Evolutionary conservation across 2,329 filamentous ascomycete species (phyloP).

Genomic region (Didymella pinodella): DNA sequence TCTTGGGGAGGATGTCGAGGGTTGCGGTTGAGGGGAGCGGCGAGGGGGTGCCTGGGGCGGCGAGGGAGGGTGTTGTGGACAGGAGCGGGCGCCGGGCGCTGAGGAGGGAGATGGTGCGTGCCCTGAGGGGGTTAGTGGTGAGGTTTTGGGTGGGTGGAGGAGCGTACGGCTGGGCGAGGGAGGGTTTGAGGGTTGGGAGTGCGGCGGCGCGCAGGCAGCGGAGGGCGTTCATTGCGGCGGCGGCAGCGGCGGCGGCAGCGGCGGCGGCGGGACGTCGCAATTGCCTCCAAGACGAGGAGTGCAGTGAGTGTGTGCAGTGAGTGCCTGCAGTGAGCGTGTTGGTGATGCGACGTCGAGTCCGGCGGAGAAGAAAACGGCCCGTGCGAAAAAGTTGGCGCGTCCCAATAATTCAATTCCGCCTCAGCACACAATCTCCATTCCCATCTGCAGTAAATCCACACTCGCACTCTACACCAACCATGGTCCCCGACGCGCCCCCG

Average conservation of each 20-base stretch:
- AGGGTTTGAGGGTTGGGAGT: slow-evolving; percentile 1
- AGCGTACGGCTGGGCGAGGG: not conserved
- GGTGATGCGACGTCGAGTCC: not conserved
- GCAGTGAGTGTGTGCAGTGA: too few relatives aligned
- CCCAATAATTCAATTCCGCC: not conserved
- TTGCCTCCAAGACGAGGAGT: not conserved
- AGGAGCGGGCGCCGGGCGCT: slow-evolving; percentile 37
- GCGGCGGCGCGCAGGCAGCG: slow-evolving; percentile 41
- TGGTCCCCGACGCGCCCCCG: slow-evolving; percentile 48
- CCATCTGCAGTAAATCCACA: too few relatives aligned
- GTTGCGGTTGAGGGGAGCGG: slow-evolving; percentile 23
- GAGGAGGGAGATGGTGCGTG: slow-evolving; percentile 39
- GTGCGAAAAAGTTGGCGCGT: not conserved
- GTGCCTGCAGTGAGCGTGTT: not conserved
- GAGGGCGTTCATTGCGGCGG: slow-evolving; percentile 42
- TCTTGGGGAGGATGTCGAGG: slow-evolving; percentile 48
- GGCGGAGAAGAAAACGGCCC: not conserved
- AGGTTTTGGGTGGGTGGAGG: slow-evolving; percentile 1
- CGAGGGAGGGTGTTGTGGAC: slow-evolving; percentile 26
- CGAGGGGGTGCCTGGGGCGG: slow-evolving; percentile 28
- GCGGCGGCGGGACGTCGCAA: not conserved
- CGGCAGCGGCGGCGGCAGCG: too few relatives aligned
- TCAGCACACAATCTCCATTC: not conserved
- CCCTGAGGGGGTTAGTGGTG: slow-evolving; percentile 5
- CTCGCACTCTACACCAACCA: slow-evolving; percentile 14